Percentiles rank a stretch among this genome's conserved stretches.
phyloP scores from a whole-genome alignment of 371 early-diverging fungal genomes.

The Syncephalastrum sp. region DNA sequence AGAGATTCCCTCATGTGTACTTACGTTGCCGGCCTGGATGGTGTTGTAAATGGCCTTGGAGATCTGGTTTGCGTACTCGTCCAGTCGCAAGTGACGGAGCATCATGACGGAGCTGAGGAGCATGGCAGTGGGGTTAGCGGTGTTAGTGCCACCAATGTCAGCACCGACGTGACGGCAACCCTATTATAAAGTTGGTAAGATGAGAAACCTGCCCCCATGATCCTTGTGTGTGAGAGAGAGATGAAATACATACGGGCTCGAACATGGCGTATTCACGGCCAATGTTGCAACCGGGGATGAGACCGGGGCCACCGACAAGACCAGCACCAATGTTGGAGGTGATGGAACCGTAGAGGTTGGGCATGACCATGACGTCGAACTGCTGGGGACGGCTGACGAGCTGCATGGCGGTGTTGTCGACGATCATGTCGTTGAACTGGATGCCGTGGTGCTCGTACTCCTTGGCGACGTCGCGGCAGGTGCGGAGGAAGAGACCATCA shows the following conservation, averaged over 20 bases:
- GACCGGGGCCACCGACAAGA: conserved; percentile 93
- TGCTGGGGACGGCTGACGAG: conserved; percentile 94
- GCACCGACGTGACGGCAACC: conserved; percentile 95
- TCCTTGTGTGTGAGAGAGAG: neutral
- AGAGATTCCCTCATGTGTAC: neutral
- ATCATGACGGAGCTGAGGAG: conserved; percentile 88
- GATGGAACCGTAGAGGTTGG: conserved; percentile 98
- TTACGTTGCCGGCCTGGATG: conserved; percentile 39
- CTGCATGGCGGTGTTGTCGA: conserved; percentile 98
- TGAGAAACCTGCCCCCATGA: neutral
- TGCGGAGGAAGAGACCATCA: conserved; percentile 95
- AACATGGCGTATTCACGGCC: conserved; percentile 95
- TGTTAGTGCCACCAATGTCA: conserved; percentile 90
- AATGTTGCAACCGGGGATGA: conserved; percentile 94
- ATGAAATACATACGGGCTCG: conserved; percentile 68
- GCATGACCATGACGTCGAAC: conserved; percentile 97
- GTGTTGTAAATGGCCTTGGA: conserved; percentile 63
- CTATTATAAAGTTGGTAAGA: conserved; percentile 18
- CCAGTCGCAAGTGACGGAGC: conserved; percentile 89
- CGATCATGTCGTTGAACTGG: conserved; percentile 96
- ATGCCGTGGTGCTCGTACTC: conserved; percentile 86
- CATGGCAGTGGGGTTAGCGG: conserved; percentile 93
- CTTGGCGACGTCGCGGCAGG: conserved; percentile 90
- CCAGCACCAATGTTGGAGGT: conserved; percentile 96
- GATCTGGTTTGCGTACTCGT: conserved; percentile 82